These are phyloP conservation scores for Epichloe gansuensis DNA, from an alignment of 2,329 filamentous ascomycete genomes.

Conservation along the genomic window DNA sequence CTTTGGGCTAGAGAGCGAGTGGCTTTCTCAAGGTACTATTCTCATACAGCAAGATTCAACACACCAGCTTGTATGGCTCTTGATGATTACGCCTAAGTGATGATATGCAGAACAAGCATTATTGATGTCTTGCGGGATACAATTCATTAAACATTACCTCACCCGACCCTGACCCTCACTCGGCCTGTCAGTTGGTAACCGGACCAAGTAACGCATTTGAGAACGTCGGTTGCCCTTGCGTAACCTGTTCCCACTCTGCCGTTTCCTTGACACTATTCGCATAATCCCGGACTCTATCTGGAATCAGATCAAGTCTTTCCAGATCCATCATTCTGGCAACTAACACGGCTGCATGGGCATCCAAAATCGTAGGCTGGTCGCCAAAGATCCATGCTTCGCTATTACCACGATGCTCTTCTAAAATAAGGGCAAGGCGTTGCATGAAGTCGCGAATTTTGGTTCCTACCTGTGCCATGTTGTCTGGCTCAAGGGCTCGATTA, in stretches of 20 bases:
- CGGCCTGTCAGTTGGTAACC: conserved; percentile 10
- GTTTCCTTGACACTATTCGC: conserved; percentile 11
- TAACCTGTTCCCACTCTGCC: conserved; percentile 15
- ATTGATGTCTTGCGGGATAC: background rate
- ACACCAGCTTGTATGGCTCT: no score
- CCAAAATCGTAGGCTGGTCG: conserved; percentile 16
- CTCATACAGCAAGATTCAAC: no score
- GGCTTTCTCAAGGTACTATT: no score
- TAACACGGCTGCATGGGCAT: conserved; percentile 15
- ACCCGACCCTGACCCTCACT: conserved; percentile 5
- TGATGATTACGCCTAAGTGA: no score
- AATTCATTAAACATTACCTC: background rate
- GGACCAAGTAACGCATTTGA: conserved; percentile 13
- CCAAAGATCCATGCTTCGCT: conserved; percentile 17
- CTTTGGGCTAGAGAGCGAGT: no score
- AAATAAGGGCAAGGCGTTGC: conserved; percentile 10
- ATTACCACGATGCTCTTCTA: conserved; percentile 6
- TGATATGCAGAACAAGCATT: no score
- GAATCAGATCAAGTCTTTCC: conserved; percentile 14
- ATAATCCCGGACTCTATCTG: conserved; percentile 12
- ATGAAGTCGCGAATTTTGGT: conserved; percentile 13
- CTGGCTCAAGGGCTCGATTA: conserved; percentile 13
- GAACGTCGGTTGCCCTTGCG: conserved; percentile 15
- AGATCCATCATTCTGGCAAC: conserved; percentile 14
- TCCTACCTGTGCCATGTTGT: conserved; percentile 14